Evolutionary conservation across 768 basidiomycete genomes (phyloP).

Genomic region (Chalciporus sphaerocephalus): DNA sequence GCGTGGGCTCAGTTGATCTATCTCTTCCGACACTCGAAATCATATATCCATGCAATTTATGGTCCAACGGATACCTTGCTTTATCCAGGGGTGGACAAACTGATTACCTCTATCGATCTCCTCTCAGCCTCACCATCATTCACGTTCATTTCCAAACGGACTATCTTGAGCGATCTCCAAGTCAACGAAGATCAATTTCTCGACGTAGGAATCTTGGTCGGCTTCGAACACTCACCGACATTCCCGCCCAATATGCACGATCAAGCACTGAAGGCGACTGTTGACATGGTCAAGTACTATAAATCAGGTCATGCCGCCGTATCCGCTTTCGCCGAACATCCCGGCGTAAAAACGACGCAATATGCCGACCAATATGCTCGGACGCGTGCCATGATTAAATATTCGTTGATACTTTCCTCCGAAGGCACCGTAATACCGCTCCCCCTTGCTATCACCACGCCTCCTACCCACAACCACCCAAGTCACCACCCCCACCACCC

Average conservation of each 20-base stretch:
- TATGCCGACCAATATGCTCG: conserved; percentile 87
- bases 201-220: conserved; percentile 88
- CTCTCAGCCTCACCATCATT: conserved; percentile 63
- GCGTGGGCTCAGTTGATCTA: conserved; percentile 98
- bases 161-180: conserved; percentile 59
- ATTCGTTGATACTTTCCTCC: conserved; percentile 82
- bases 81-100: conserved; percentile 82
- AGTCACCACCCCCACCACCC: conserved; percentile 62
- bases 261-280: conserved; percentile 75
- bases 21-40: conserved; percentile 87
- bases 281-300: conserved; percentile 91
- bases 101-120: conserved; percentile 88
- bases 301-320: conserved; percentile 85
- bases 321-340: conserved; percentile 72
- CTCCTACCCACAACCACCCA: conserved; percentile 45
- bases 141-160: conserved; percentile 78
- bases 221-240: conserved; percentile 74
- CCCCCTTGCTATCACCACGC: conserved; percentile 59
- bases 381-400: conserved; percentile 88
- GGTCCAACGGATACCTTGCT: conserved; percentile 87
- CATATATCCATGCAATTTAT: conserved; percentile 92
- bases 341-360: conserved; percentile 70
- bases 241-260: conserved; percentile 84
- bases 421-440: conserved; percentile 81
- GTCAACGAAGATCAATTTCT: conserved; percentile 89